Percentiles rank a stretch among this genome's conserved stretches.
Conservation (phyloP, 495 filamentous ascomycete species). For the Cairneyella variabilis region DNA sequence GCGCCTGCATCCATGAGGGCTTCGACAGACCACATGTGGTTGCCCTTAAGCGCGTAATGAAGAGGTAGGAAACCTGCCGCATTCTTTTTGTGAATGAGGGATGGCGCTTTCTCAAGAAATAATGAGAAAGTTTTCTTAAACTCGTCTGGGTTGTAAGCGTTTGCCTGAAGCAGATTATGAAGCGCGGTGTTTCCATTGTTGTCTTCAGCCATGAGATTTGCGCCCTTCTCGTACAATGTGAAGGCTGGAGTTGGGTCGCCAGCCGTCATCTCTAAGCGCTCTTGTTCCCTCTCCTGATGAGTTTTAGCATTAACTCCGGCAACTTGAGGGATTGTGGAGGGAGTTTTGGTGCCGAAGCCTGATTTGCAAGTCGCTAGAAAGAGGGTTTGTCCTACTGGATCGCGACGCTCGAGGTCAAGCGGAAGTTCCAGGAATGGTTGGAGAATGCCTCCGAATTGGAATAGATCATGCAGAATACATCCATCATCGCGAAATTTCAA, state of each 20-base stretch:
- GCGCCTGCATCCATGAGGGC: conserved; percentile 19
- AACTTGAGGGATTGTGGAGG: not conserved
- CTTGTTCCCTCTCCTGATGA: not conserved
- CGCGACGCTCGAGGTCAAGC: conserved; percentile 3
- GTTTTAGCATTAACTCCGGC: not conserved
- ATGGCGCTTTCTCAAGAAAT: not conserved
- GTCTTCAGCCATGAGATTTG: conserved; percentile 24
- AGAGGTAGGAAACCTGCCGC: conserved; percentile 14
- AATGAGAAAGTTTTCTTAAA: conserved; percentile 6
- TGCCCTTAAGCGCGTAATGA: conserved; percentile 16
- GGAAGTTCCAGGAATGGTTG: conserved; percentile 6
- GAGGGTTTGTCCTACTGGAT: conserved; percentile 4
- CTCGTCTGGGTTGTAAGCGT: conserved; percentile 15
- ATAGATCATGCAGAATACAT: conserved; percentile 7
- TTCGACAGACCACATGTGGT: not conserved
- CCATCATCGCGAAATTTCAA: not conserved
- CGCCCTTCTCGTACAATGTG: conserved; percentile 23
- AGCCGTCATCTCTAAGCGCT: not conserved
- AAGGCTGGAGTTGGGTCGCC: not conserved
- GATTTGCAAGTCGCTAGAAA: conserved; percentile 8
- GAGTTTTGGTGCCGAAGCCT: not conserved
- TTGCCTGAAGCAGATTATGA: conserved; percentile 22
- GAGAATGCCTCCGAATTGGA: conserved; percentile 1
- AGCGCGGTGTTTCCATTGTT: conserved; percentile 25
- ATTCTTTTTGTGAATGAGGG: conserved; percentile 9